Evolutionary conservation across 2,329 filamentous ascomycete genomes (phyloP), one percentile per base, ranked within the genome.

Genomic region (Macrophomina tecta): DNA sequence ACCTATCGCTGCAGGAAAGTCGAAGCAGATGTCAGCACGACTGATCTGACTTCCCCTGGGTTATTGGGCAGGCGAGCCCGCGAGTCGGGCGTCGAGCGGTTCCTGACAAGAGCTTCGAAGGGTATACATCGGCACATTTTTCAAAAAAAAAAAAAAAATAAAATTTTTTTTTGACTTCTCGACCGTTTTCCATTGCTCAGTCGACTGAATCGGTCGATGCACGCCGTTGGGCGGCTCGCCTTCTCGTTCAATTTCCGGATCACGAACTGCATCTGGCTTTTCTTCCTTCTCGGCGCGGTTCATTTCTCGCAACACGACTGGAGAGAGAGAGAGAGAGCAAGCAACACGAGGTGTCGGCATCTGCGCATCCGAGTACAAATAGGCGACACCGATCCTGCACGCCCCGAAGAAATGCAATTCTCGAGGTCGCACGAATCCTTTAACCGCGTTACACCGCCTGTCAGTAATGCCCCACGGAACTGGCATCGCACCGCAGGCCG

Each of bases 191-290:
- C 6, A 38, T 4, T 49, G 28, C 36, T 38, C n/a, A 16, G 32
- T 5, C 18, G 30, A 14, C 32, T 28, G 32, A 36, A 62, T 49
- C 32, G 58, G 45, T 32, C 58, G 58, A 51, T 34, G 14, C 11
- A 8, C 7, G 6, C 38, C 42, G 45, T 38, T 23, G 58, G 23
- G 32, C 28, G 42, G 45, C 49, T 38, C 23, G 5, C 42, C n/a
- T 55, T 48, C 46, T 36, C n/a, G 23, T 16, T 28, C 55, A 62
- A 62, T 62, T 38, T 62, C 58, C 58, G 46, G 18, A 62, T 55
- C 58, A 62, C 58, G 58, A 62, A 38, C 42, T 23, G 23, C 23
- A 23, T 23, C 23, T 23, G 23, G 23, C 23, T 23, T 23, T 23
- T 23, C 23, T 23, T 23, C 23, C 23, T 23, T 23, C 32, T 49